Conservation (phyloP, 2,329 filamentous ascomycete genomes). For the Sodiomyces alkalinus region DNA sequence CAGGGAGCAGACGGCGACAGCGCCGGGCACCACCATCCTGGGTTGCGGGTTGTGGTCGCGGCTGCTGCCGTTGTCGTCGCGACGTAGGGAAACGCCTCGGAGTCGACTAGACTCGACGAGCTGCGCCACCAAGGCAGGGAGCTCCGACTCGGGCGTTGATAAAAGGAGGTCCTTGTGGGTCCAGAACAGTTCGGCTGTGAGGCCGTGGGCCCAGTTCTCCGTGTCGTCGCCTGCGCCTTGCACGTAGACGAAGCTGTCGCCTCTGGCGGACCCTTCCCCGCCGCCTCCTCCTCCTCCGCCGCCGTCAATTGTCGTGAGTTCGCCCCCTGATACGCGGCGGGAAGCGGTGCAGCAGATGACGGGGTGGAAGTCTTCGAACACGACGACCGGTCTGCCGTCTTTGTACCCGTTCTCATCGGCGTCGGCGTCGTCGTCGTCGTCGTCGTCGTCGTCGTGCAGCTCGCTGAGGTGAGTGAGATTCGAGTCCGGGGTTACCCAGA, state of each 20-base stretch:
- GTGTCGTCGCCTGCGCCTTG: slow-evolving; percentile 92
- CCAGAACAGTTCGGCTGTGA: slow-evolving; percentile 76
- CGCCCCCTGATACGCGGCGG: slow-evolving; percentile 50
- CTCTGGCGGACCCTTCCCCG: no score
- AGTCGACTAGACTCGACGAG: slow-evolving; percentile 23
- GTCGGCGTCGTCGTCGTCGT: no score
- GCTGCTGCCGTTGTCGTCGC: no score
- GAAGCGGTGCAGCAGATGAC: slow-evolving; percentile 81
- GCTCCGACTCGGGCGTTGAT: slow-evolving; percentile 46
- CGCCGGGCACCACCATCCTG: no score
- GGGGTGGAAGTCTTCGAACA: slow-evolving; percentile 48
- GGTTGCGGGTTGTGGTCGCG: slow-evolving; percentile 4
- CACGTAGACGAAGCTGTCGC: slow-evolving; percentile 57
- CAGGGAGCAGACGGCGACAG: slow-evolving; percentile 22
- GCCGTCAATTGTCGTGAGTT: slow-evolving; percentile 34
- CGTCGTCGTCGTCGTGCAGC: no score
- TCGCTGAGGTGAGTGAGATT: slow-evolving; percentile 18
- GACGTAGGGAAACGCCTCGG: no score
- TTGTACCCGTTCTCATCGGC: no score
- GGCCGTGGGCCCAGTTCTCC: slow-evolving; percentile 76
- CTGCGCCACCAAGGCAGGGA: slow-evolving; percentile 31
- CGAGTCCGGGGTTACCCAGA: slow-evolving; percentile 68
- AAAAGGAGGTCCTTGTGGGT: slow-evolving; percentile 45
- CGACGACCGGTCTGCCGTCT: slow-evolving; percentile 2
- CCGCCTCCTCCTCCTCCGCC: no score